phyloP scores from a whole-genome alignment of 2,329 filamentous ascomycete species.

The Cladosporium sphaerospermum region DNA sequence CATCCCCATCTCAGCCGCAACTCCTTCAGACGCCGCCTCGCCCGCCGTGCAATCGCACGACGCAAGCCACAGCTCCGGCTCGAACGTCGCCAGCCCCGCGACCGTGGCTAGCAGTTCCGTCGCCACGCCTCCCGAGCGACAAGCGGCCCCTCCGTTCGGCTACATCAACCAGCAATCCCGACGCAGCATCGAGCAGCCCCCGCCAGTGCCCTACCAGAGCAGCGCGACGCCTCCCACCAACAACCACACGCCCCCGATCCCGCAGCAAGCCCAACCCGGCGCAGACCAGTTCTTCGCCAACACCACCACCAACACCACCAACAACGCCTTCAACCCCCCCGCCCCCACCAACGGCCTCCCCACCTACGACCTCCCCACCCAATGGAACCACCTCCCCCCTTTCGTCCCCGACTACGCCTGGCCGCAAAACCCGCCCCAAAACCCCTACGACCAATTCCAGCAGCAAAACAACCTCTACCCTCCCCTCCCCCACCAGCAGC shows the following conservation, averaged over 20 bases:
- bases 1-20: conserved; percentile 42
- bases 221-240: conserved; percentile 7
- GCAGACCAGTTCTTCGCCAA: conserved; percentile 1
- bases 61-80: background rate
- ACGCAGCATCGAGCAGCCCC: conserved; percentile 27
- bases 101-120: conserved; percentile 28
- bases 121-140: conserved; percentile 28
- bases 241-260: background rate
- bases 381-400: conserved; percentile 26
- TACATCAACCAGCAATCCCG: conserved; percentile 26
- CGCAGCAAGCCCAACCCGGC: conserved; percentile 2
- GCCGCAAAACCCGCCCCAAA: conserved; percentile 4
- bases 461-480: conserved; percentile 11
- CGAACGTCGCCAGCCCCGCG: conserved; percentile 38
- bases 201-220: conserved; percentile 26
- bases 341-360: conserved; percentile 16
- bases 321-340: conserved; percentile 4
- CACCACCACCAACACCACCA: background rate
- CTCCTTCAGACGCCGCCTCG: conserved; percentile 40
- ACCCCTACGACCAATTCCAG: conserved; percentile 5
- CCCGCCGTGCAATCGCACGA: conserved; percentile 22
- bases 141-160: conserved; percentile 20
- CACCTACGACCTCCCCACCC: conserved; percentile 10
- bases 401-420: conserved; percentile 24
- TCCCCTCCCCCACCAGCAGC: conserved; percentile 3